Conservation (phyloP, 306 rosid species). For the Quercus ilex region DNA sequence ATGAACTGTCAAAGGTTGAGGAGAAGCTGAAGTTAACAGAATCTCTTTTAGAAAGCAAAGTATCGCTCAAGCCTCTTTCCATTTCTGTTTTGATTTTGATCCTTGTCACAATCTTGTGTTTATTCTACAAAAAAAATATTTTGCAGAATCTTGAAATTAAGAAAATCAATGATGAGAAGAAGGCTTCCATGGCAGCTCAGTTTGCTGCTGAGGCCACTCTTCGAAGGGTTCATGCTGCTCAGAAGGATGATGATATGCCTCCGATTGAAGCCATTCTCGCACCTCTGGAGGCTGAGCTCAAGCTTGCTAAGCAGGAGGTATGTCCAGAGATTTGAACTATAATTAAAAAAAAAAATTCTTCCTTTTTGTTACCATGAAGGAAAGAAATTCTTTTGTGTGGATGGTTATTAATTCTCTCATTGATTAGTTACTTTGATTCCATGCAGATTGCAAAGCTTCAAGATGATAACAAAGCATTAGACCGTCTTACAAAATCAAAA, state of each 20-base stretch:
- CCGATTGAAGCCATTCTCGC: constrained; percentile 99
- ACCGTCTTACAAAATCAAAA: constrained; percentile 97
- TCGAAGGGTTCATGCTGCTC: constrained; percentile 99
- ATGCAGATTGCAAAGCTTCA: constrained; percentile 94
- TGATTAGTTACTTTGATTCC: constrained; percentile 27
- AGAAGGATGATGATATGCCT: constrained; percentile 99
- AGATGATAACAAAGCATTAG: constrained; percentile 96
- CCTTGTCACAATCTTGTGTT: constrained; percentile 9
- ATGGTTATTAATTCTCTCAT: constrained; percentile 11
- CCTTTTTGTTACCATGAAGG: neutral
- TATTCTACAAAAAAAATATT: constrained; percentile 22
- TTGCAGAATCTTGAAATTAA: constrained; percentile 97
- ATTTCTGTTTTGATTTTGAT: constrained; percentile 7
- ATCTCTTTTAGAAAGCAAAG: constrained; percentile 95
- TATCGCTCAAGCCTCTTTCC: constrained; percentile 35
- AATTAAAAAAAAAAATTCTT: too few relatives aligned
- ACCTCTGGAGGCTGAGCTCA: constrained; percentile 98
- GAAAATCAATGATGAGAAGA: constrained; percentile 99
- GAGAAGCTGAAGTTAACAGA: constrained; percentile 92
- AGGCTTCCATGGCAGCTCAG: constrained; percentile 99
- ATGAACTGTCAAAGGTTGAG: constrained; percentile 80
- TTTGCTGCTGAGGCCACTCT: constrained; percentile 99
- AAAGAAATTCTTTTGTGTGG: neutral
- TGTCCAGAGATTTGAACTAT: neutral
- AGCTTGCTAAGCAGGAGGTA: constrained; percentile 98